Conservation (phyloP, 2,329 filamentous ascomycete species). For the Cladophialophora bantiana region DNA sequence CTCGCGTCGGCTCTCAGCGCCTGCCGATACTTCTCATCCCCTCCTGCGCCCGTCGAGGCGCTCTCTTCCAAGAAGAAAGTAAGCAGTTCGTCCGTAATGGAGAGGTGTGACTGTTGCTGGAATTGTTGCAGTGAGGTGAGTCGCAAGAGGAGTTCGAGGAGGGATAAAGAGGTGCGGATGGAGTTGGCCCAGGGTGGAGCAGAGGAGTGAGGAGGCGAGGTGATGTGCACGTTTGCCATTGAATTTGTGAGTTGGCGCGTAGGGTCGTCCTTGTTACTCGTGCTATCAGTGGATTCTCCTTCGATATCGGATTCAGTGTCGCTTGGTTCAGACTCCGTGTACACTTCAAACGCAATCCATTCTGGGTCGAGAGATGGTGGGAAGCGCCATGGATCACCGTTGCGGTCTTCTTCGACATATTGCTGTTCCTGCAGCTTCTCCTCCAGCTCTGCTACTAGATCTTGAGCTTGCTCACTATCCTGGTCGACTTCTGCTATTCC, state of each 20-base stretch:
- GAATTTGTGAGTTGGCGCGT: constrained; percentile 13
- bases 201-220: constrained; percentile 47
- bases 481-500: constrained; percentile 36
- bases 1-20: constrained; percentile 66
- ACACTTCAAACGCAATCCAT: constrained; percentile 91
- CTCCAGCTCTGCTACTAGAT: constrained; percentile 32
- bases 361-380: constrained; percentile 82
- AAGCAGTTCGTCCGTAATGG: constrained; percentile 86
- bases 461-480: constrained; percentile 44
- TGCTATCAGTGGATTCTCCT: constrained; percentile 31
- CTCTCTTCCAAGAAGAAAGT: constrained; percentile 83
- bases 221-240: constrained; percentile 50
- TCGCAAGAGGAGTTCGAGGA: constrained; percentile 87
- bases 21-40: constrained; percentile 66
- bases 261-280: constrained; percentile 7
- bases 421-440: constrained; percentile 40
- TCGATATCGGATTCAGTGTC: constrained; percentile 36
- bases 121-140: constrained; percentile 89
- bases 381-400: constrained; percentile 63
- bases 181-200: constrained; percentile 54
- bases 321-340: constrained; percentile 60
- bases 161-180: constrained; percentile 74
- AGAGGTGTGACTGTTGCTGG: constrained; percentile 86
- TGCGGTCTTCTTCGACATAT: constrained; percentile 29
- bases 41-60: constrained; percentile 69